Percentiles rank a stretch among this genome's conserved stretches.
Evolutionary conservation across 148 eudicot genomes (phyloP).

Genomic region (Vaccinium darrowii): DNA sequence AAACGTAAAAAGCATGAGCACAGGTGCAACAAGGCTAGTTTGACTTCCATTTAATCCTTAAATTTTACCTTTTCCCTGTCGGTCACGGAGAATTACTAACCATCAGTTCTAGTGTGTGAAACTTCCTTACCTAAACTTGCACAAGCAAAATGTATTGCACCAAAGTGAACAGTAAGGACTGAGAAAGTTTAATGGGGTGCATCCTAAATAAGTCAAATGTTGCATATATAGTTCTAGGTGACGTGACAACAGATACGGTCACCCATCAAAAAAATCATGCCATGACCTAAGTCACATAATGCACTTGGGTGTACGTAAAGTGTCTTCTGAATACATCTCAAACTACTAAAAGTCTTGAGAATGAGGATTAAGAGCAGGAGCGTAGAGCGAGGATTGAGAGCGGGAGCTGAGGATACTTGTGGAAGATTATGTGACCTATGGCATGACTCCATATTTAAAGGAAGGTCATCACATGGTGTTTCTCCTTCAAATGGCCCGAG

Average conservation of each 20-base stretch:
- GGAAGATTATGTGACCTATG: neutral
- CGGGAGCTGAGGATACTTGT: neutral
- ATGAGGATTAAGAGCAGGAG: neutral
- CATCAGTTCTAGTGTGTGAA: neutral
- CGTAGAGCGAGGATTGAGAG: neutral
- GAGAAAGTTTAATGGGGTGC: neutral
- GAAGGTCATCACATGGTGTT: neutral
- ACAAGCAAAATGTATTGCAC: neutral
- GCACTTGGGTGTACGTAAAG: neutral
- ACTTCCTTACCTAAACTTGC: neutral
- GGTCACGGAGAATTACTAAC: neutral
- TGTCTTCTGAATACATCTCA: neutral
- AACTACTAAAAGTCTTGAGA: neutral
- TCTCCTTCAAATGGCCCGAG: neutral
- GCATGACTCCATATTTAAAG: neutral
- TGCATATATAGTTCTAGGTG: neutral
- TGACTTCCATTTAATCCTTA: neutral
- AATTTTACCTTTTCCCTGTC: neutral
- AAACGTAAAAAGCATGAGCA: neutral
- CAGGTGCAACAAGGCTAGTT: neutral
- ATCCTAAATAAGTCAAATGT: neutral
- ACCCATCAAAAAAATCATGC: neutral
- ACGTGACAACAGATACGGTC: neutral
- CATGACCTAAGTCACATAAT: neutral
- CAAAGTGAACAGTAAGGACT: neutral